Evolutionary conservation across 768 basidiomycete species (phyloP), one percentile per base, ranked within the genome.

Genomic region (Russula sp.): DNA sequence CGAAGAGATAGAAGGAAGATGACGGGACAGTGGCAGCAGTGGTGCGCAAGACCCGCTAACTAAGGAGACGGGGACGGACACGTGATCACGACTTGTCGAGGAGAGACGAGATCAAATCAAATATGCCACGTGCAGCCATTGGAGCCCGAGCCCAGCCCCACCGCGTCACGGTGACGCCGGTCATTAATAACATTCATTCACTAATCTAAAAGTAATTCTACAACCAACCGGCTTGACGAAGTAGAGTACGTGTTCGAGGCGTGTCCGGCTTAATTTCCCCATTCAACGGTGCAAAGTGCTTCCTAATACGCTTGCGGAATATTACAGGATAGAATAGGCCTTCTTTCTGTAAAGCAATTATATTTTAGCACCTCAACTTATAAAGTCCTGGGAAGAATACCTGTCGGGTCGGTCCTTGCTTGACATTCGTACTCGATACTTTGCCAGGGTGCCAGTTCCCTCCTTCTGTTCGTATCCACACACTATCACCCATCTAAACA

Each of bases 221-320:
- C 61, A 65, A 61, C 58, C 47, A 49, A 13, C 57, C 58, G 11
- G 56, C 59, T 27, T 53, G 37, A 16, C 55, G 65, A 40, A 72
- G 64, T 42, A 71, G 61, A 22, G 49, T 61, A 48, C 72, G 70
- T 10, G 70, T 65, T 48, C 59, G 61, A 18, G 64, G 60, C 20
- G 72, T 72, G 45, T 74, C 72, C 3, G 70, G 73, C 57, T 69
- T 72, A 57, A 74, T 70, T 54, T 66, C 70, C 34, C 73, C 73
- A 42, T 72, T 66, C 57, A 72, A 56, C 4, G 72, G 71, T 16
- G 72, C 68, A 40, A 73, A 69, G 34, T 59, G 37, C 32, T 65
- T 65, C 27, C 65, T 62, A 4, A 69, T 55, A 35, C 55, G 57
- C 34, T 53, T 60, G 14, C 58, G 42, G 39, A 67, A 68, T 49